Evolutionary conservation across 1,139 yeast species (phyloP).

Genomic region (Yamadazyma spencermartinsiae): DNA sequence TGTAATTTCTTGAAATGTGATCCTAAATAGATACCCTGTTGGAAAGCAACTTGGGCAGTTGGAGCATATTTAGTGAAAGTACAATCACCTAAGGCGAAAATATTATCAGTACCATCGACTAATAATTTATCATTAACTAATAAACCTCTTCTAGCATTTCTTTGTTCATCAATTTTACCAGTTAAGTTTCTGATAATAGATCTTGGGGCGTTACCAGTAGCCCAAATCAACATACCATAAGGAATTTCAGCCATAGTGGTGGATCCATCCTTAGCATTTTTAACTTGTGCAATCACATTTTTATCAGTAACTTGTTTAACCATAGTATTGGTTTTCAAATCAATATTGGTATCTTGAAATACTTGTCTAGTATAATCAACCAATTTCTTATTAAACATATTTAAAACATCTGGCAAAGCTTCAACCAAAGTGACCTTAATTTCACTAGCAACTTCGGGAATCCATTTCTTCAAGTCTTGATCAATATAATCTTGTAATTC

Average conservation of each 20-base stretch:
- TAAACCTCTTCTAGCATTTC: constrained; percentile 85
- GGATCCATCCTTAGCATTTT: constrained; percentile 59
- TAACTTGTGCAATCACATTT: constrained; percentile 68
- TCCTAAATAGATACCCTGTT: constrained; percentile 85
- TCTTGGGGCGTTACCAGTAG: constrained; percentile 94
- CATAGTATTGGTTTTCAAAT: constrained; percentile 79
- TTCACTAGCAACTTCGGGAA: constrained; percentile 81
- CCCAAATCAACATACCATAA: constrained; percentile 91
- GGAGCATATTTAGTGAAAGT: constrained; percentile 90
- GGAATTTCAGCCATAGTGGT: constrained; percentile 66
- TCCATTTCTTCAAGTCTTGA: constrained; percentile 86
- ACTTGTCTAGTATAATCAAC: constrained; percentile 83
- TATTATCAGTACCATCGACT: constrained; percentile 80
- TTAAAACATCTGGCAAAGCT: constrained; percentile 88
- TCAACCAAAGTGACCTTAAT: constrained; percentile 83
- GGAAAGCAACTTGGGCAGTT: constrained; percentile 97
- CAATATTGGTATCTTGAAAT: constrained; percentile 76
- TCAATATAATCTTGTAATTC: constrained; percentile 92
- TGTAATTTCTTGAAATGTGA: constrained; percentile 67
- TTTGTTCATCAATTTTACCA: constrained; percentile 74
- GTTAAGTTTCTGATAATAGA: constrained; percentile 69
- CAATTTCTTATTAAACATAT: constrained; percentile 81
- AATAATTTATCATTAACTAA: constrained; percentile 80
- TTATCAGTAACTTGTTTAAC: constrained; percentile 79
- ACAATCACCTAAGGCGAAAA: constrained; percentile 93